Conservation (phyloP, 768 basidiomycete genomes). For the Pisolithus microcarpus region DNA sequence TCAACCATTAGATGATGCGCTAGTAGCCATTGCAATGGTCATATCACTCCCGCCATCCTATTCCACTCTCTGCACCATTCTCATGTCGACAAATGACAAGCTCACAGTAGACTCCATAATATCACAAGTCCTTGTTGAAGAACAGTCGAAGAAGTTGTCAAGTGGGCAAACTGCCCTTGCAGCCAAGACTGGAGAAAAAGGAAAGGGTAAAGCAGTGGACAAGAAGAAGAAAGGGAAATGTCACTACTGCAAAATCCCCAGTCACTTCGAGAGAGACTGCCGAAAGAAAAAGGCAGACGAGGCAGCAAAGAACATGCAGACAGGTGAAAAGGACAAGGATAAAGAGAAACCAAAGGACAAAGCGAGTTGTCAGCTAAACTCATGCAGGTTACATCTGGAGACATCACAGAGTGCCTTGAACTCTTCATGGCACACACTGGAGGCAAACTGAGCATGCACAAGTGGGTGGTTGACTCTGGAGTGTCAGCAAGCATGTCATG, state of each 20-base stretch:
- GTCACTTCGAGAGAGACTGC: not conserved
- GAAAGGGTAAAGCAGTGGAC: too few relatives aligned
- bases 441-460: too few relatives aligned
- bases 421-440: not conserved
- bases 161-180: too few relatives aligned
- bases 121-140: not conserved
- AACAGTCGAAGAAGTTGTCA: not conserved
- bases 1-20: not conserved
- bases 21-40: constrained; percentile 1
- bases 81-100: not conserved
- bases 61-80: not conserved
- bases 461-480: too few relatives aligned
- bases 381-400: not conserved
- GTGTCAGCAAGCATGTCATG: not conserved
- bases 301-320: not conserved
- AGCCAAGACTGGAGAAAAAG: too few relatives aligned
- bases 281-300: not conserved
- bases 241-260: not conserved
- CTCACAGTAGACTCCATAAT: not conserved
- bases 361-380: not conserved
- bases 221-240: not conserved
- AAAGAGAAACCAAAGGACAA: not conserved
- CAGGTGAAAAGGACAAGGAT: not conserved
- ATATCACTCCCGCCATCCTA: not conserved
- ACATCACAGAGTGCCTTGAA: not conserved